Evolutionary conservation across 345 rosid genomes (phyloP), one percentile per base, ranked within the genome.

Genomic region (Rhodamnia rubescens): DNA sequence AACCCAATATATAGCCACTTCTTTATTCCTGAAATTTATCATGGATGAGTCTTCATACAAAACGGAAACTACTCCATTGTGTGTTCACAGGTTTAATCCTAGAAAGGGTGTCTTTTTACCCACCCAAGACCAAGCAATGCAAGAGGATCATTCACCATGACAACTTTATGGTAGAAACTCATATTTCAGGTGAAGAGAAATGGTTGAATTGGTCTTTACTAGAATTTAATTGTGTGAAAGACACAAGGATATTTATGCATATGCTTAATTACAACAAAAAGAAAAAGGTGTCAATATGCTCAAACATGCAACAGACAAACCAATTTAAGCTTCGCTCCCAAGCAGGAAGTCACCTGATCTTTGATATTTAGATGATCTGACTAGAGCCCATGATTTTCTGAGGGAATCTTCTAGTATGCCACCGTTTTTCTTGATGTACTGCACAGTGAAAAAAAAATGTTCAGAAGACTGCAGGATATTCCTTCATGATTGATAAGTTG

Each of bases 381-480:
- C 92, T 84, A 86, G 86, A 54, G 90, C 92, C 97, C 98, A 95
- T 80, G 93, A 92, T 87, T 94, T 95, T 89, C 94, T 92, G 83
- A 97, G 94, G 84, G 94, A 94, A 83, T 91, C 94, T 91, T 95
- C 98, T 83, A 93, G 92, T 82, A 88, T 85, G 88, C 90, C 86
- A 83, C 92, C 86, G 88, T 97, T 96, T 86, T 93, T 95, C 93
- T 93, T 94, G 80, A 95, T 93, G 86, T 92, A 97, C 99, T 97
- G 95, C 88, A 92, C 53, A 80, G 83, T 16, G 85, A 21, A 84
- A 18, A 20, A 61, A 64, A 69, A 36, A 69, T 36, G 47, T 69
- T 15, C 26, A 69, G 47, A 69, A 69, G 14, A 69, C 12, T 20
- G 80, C 29, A 64, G 7, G 80, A 18, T 18, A 18, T 8, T 64